Evolutionary conservation across 2,329 filamentous ascomycete genomes (phyloP), one percentile per base, ranked within the genome.

Genomic region (Scopulariopsis brevicaulis): DNA sequence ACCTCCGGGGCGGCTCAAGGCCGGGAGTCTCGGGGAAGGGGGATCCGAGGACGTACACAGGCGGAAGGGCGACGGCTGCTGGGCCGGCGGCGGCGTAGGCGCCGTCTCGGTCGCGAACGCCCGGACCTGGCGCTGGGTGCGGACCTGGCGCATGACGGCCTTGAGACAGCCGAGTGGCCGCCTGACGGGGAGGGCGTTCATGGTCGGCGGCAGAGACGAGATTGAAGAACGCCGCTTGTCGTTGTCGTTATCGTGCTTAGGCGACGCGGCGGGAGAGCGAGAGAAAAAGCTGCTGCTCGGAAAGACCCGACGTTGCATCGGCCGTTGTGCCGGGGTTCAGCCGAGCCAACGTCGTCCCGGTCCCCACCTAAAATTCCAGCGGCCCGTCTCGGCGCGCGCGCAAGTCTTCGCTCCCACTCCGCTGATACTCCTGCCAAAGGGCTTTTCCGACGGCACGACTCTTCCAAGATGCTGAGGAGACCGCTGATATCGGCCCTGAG

Each of bases 121-220:
- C 54, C 61, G 60, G 52, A 62, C 18, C 22, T 55, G 53, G 53
- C 68, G 73, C 59, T 81, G 78, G 61, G 78, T 78, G 61, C 82
- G 75, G 53, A 79, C 72, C 67, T 81, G 78, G 62, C 85, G 77
- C 64, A 90, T 68, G 43, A 82, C 73, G 34, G 81, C 75, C 72
- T 87, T 89, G 69, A 89, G 82, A 72, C 83, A 86, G 77, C 83
- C 82, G 67, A 89, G 72, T 61, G 87, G 86, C 81, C 87, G 84
- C 73, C 81, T 73, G 67, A 79, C 67, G 60, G 79, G 72, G 63
- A 81, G 76, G 63, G 81, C 77, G 78, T 89, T 90, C 77, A 79
- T 82, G 62, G 66, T 73, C 65, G 60, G 52, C 24, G 55, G 60
- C 48, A 55, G 43, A 32, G 34, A 15, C 40, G 22, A 22, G 20